Percentiles rank a stretch among this genome's conserved stretches.
These are phyloP conservation scores for Nakazawaea wyomingensis DNA, from an alignment of 805 yeast species.

Conservation along the genomic window DNA sequence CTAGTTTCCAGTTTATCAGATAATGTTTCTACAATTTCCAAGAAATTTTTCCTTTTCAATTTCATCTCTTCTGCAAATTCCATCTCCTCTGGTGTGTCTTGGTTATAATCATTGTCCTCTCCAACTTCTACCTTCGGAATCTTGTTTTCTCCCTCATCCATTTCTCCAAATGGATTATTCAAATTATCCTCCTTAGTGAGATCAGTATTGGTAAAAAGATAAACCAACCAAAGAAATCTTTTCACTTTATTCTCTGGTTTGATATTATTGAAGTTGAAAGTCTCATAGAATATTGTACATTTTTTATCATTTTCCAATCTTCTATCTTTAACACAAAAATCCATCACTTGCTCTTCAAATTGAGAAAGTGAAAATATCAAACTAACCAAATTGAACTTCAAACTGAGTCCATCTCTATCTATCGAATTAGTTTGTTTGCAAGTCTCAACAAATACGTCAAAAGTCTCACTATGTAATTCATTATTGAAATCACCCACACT, in stretches of 20 bases:
- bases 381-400: constrained; percentile 29
- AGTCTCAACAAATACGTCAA: constrained; percentile 38
- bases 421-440: constrained; percentile 23
- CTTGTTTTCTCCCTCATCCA: constrained; percentile 3
- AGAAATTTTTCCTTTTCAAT: constrained; percentile 32
- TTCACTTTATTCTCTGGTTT: constrained; percentile 64
- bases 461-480: constrained; percentile 40
- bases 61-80: constrained; percentile 46
- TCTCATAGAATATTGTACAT: constrained; percentile 51
- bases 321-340: constrained; percentile 20
- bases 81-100: constrained; percentile 43
- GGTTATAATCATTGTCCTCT: constrained; percentile 31
- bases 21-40: constrained; percentile 33
- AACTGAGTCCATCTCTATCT: not conserved
- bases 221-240: constrained; percentile 78
- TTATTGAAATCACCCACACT: constrained; percentile 72
- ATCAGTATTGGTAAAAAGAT: constrained; percentile 73
- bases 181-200: constrained; percentile 41
- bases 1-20: constrained; percentile 2
- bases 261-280: constrained; percentile 58
- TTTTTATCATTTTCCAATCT: constrained; percentile 18
- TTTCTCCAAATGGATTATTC: constrained; percentile 24
- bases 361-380: constrained; percentile 70
- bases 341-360: constrained; percentile 47
- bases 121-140: constrained; percentile 24